phyloP scores from a whole-genome alignment of 108 stramenopile genomes.

The Chaetoceros tenuissimus region DNA sequence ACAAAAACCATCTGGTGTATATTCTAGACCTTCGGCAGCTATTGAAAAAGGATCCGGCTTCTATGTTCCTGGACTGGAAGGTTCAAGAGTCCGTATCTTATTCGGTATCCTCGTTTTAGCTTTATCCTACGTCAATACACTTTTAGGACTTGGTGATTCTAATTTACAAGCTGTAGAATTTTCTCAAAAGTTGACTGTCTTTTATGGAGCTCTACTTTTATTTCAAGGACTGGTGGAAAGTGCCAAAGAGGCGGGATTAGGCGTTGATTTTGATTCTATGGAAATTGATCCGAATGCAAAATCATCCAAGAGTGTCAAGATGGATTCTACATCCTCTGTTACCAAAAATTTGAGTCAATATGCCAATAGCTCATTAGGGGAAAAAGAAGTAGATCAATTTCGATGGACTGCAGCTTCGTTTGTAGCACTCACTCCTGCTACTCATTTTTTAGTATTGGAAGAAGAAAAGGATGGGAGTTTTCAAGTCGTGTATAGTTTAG shows the following conservation, averaged over 20 bases:
- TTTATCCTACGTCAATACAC: slow-evolving; percentile 30
- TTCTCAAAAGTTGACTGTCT: slow-evolving; percentile 39
- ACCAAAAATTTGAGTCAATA: background rate
- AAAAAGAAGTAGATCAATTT: slow-evolving; percentile 14
- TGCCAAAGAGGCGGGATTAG: slow-evolving; percentile 30
- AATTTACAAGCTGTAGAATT: slow-evolving; percentile 22
- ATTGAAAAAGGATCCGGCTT: slow-evolving; percentile 92
- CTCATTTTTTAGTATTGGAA: slow-evolving; percentile 23
- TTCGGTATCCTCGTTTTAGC: slow-evolving; percentile 49
- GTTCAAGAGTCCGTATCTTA: slow-evolving; percentile 64
- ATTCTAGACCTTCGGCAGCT: slow-evolving; percentile 86
- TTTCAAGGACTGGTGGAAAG: slow-evolving; percentile 70
- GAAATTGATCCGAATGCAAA: background rate
- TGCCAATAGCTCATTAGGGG: background rate
- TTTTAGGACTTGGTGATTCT: background rate
- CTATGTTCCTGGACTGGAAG: slow-evolving; percentile 92
- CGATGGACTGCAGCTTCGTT: slow-evolving; percentile 45
- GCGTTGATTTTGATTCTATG: slow-evolving; percentile 5
- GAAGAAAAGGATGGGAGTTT: background rate
- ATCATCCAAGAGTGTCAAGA: background rate
- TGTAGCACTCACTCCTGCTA: slow-evolving; percentile 42
- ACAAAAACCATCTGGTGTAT: slow-evolving; percentile 43
- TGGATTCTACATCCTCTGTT: background rate
- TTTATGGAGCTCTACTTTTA: slow-evolving; percentile 47
- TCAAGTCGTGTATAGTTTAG: background rate